Base-by-base conservation (phyloP, 495 filamentous ascomycete genomes). In the Penicillium mononematosum region DNA sequence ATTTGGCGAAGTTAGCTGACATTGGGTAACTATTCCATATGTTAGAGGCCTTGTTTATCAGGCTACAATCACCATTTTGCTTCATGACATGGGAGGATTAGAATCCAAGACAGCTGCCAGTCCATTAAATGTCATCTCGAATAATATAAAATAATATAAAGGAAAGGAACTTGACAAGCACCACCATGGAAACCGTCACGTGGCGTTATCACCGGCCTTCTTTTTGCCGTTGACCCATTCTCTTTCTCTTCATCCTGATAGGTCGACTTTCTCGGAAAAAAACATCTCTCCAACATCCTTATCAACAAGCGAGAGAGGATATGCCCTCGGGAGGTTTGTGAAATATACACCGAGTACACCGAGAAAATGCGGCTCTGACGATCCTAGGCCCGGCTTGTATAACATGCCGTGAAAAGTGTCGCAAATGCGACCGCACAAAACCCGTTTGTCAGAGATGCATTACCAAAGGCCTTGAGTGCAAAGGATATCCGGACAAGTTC, bases 401-500 rank as follows among this genome's bases (percentile, higher is more conserved):
- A 55, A 72, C 69, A 42, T 72, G 69, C 46, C 63, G 67, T 55
- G 63, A 70, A 52, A 72, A 72, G 56, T 72, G 65, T 47, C 67
- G 67, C 17, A 65, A 66, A 55, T 72, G 69, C 43, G 67, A 72
- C 47, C 67, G 67, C 11, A 58, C 48, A 22, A 61, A 66, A 17
- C 69, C 67, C 8, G 51, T 31, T 11, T 72, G 69, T 50, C 53
- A 63, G 20, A 63, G 69, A 34, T 72, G 69, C 41, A 55, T 64
- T 11, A 56, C 63, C 19, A 72, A 70, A 41, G 69, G 69, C 20
- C 43, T 55, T 39, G 31, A 64, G 53, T 76, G 73, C 43, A 65
- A 58, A 39, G 73, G 71, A 9, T 76, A 76, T 60, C 73, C 73
- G 2, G 73, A 76, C 20, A 73, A 74, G 24, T 76, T 73, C 50